A percentile compares a stretch with the other conserved stretches of the same genome.
Evolutionary conservation across 257 asterid genomes (phyloP).

Genomic region (Capsicum pubescens): DNA sequence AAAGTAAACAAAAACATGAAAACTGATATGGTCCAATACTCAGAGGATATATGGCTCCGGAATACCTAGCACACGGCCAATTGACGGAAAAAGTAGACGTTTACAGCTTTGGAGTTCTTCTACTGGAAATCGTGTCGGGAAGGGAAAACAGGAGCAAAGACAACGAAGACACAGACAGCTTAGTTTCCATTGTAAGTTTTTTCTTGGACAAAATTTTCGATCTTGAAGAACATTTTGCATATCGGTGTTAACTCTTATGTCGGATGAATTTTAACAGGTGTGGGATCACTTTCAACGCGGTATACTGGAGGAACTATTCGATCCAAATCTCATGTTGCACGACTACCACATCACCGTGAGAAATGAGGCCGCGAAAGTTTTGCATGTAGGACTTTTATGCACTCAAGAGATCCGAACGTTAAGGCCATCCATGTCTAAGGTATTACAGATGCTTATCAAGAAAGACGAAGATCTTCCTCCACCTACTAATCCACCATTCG

Average conservation of each 20-base stretch:
- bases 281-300: slow-evolving; percentile 49
- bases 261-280: slow-evolving; percentile 34
- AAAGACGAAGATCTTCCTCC: slow-evolving; percentile 32
- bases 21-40: neutral
- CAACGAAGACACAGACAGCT: slow-evolving; percentile 39
- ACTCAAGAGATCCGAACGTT: slow-evolving; percentile 27
- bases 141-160: slow-evolving; percentile 43
- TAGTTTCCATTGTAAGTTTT: slow-evolving; percentile 42
- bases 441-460: slow-evolving; percentile 30
- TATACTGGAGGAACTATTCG: slow-evolving; percentile 43
- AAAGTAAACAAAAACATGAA: neutral
- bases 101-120: slow-evolving; percentile 50
- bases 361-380: slow-evolving; percentile 27
- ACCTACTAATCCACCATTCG: slow-evolving; percentile 36
- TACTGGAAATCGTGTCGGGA: slow-evolving; percentile 45
- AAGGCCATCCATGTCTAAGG: slow-evolving; percentile 37
- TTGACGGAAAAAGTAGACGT: slow-evolving; percentile 53
- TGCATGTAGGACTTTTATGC: slow-evolving; percentile 37
- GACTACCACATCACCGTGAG: slow-evolving; percentile 29
- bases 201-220: neutral
- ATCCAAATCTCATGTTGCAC: slow-evolving; percentile 49
- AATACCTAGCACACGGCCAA: slow-evolving; percentile 52
- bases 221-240: neutral
- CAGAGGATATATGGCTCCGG: slow-evolving; percentile 63
- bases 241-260: neutral